Conservation (phyloP, 441 rosid genomes). For the Erysimum cheiri region DNA sequence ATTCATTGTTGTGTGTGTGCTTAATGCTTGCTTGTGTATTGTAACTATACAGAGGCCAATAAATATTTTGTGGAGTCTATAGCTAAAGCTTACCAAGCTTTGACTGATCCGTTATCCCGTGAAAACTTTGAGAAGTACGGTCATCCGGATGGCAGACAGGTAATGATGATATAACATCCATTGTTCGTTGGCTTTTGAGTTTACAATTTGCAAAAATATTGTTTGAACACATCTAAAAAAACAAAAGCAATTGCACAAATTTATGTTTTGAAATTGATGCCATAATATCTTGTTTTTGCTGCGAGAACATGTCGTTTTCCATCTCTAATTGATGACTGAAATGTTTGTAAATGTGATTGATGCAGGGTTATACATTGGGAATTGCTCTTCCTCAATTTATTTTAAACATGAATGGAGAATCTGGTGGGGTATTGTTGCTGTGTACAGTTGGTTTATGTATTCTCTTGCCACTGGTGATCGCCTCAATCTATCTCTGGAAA, state of each 20-base stretch:
- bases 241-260: background rate
- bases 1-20: slow-evolving; percentile 7
- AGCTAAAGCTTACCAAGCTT: slow-evolving; percentile 97
- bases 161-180: slow-evolving; percentile 33
- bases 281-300: background rate
- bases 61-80: slow-evolving; percentile 86
- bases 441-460: slow-evolving; percentile 98
- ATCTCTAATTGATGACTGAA: background rate
- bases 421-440: slow-evolving; percentile 91
- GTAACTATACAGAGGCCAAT: slow-evolving; percentile 69
- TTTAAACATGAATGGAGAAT: slow-evolving; percentile 89
- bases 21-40: slow-evolving; percentile 27
- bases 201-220: background rate
- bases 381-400: slow-evolving; percentile 97
- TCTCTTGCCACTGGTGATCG: slow-evolving; percentile 92
- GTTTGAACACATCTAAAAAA: background rate
- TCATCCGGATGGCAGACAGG: slow-evolving; percentile 99
- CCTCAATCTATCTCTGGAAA: slow-evolving; percentile 92
- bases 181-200: background rate
- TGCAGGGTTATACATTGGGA: slow-evolving; percentile 98
- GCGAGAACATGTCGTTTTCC: background rate
- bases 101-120: slow-evolving; percentile 91
- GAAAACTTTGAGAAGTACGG: slow-evolving; percentile 99
- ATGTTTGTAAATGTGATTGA: slow-evolving; percentile 31
- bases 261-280: background rate